These are phyloP conservation scores for Penicillium sp. DNA, from an alignment of 2,329 filamentous ascomycete species.

Conservation along the genomic window DNA sequence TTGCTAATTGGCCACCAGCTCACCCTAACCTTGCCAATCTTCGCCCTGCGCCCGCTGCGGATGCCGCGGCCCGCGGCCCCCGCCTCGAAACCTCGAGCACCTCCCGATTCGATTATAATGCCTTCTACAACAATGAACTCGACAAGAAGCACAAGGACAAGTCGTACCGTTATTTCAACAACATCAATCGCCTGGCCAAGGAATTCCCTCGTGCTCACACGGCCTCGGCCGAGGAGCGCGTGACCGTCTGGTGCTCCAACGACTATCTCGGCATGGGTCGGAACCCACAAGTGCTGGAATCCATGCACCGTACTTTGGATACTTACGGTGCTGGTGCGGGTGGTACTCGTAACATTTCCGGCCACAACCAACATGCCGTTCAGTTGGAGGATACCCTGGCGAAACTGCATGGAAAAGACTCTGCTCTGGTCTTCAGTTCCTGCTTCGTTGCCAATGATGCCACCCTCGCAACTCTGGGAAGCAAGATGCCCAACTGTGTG, in stretches of 20 bases:
- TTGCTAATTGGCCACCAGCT: conserved; percentile 23
- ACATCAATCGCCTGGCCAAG: conserved; percentile 97
- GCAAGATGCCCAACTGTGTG: conserved; percentile 93
- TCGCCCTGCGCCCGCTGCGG: conserved; percentile 28
- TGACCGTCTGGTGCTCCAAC: conserved; percentile 99
- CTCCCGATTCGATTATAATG: conserved; percentile 83
- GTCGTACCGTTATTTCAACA: conserved; percentile 99
- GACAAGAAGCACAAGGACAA: conserved; percentile 99
- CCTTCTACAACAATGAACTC: conserved; percentile 83
- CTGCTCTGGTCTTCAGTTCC: conserved; percentile 91
- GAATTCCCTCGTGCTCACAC: conserved; percentile 96
- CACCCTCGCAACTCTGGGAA: conserved; percentile 93
- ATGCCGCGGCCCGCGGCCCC: conserved; percentile 42
- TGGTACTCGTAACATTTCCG: conserved; percentile 95
- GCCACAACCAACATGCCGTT: conserved; percentile 94
- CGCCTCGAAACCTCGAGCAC: conserved; percentile 54
- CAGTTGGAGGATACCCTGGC: conserved; percentile 80
- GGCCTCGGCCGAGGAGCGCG: conserved; percentile 76
- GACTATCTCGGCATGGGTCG: conserved; percentile 98
- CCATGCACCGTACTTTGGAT: conserved; percentile 94
- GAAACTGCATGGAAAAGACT: conserved; percentile 87
- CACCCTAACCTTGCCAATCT: conserved; percentile 31
- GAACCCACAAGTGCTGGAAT: conserved; percentile 81
- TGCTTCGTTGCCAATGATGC: conserved; percentile 99
- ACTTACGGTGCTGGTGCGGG: conserved; percentile 94